Percentiles rank a stretch among this genome's conserved stretches.
phyloP scores from a whole-genome alignment of 345 rosid species.

The Linum trigynum region DNA sequence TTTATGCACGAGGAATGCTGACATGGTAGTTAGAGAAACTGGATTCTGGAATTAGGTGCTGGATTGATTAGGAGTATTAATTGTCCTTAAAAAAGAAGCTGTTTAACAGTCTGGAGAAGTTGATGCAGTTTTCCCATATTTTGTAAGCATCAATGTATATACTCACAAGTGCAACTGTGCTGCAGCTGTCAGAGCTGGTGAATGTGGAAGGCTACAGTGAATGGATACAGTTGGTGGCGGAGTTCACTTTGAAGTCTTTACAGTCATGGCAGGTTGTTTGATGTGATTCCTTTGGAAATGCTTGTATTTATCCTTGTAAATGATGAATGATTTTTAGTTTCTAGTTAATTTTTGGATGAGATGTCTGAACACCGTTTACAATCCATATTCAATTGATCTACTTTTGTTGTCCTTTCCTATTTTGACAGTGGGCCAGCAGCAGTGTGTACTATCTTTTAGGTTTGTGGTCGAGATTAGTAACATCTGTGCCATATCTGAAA shows the following conservation, averaged over 20 bases:
- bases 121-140: not conserved
- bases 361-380: not conserved
- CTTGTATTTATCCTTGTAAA: not conserved
- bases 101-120: not conserved
- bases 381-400: not conserved
- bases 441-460: conserved; percentile 97
- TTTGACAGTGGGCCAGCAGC: conserved; percentile 96
- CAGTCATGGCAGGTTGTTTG: conserved; percentile 90
- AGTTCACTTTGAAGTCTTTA: conserved; percentile 86
- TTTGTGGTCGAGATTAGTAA: conserved; percentile 90
- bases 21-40: not conserved
- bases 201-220: conserved; percentile 95
- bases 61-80: not conserved
- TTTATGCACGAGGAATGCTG: not conserved
- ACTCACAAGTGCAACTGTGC: conserved; percentile 18
- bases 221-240: conserved; percentile 96
- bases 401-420: conserved; percentile 9
- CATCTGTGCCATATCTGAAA: conserved; percentile 89
- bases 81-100: not conserved
- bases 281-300: no score
- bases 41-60: not conserved
- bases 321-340: not conserved
- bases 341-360: not conserved
- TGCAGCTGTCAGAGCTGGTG: conserved; percentile 96
- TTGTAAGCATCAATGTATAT: conserved; percentile 7